Percentiles rank a stretch among this genome's conserved stretches.
Conservation (phyloP, 148 eudicot species). For the Camellia japonica region DNA sequence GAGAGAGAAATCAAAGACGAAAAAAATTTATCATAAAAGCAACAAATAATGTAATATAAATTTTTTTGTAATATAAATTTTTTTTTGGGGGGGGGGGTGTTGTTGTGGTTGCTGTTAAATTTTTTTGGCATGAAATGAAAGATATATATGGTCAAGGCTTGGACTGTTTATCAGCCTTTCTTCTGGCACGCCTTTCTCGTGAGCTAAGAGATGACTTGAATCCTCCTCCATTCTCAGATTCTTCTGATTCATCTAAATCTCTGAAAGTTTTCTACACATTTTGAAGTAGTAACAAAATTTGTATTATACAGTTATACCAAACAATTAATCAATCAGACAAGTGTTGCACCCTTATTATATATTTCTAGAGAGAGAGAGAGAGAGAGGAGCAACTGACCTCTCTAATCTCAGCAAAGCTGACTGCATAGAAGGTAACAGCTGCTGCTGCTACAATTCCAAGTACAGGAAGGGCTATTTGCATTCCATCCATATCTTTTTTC, state of each 20-base stretch:
- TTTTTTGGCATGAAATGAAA: too few species aligned
- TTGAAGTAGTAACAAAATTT: neutral
- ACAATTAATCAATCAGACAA: neutral
- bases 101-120: too few species aligned
- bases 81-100: too few species aligned
- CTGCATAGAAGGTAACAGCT: slow-evolving; percentile 66
- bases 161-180: slow-evolving; percentile 47
- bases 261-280: slow-evolving; percentile 49
- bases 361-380: neutral
- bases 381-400: slow-evolving; percentile 33
- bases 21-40: too few species aligned
- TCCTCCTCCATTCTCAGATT: slow-evolving; percentile 25
- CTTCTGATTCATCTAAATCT: slow-evolving; percentile 49
- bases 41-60: too few species aligned
- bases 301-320: neutral
- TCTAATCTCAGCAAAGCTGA: slow-evolving; percentile 62
- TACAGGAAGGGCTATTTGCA: slow-evolving; percentile 43
- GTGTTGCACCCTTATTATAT: too few species aligned
- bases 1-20: too few species aligned
- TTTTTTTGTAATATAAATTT: too few species aligned
- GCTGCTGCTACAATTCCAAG: slow-evolving; percentile 64
- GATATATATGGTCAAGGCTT: slow-evolving; percentile 16
- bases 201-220: slow-evolving; percentile 57
- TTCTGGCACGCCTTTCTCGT: slow-evolving; percentile 53
- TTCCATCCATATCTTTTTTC: slow-evolving; percentile 39